Conservation (phyloP, 1,284 basidiomycete species). For the Phellopilus nigrolimitatus region DNA sequence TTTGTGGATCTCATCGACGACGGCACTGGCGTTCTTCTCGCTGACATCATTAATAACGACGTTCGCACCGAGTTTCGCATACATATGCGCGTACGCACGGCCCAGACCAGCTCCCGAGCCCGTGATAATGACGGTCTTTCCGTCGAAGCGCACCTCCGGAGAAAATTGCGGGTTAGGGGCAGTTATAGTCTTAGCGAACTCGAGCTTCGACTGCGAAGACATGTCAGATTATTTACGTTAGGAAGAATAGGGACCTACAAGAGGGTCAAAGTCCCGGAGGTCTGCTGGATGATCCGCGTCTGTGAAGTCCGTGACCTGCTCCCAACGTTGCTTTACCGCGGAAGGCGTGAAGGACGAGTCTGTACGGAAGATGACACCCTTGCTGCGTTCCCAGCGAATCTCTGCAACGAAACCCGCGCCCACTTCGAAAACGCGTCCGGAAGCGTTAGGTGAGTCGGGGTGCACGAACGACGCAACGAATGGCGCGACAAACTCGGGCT, state of each 20-base stretch:
- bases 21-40: constrained; percentile 77
- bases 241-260: constrained; percentile 36
- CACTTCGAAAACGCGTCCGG: constrained; percentile 88
- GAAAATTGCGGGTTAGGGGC: constrained; percentile 69
- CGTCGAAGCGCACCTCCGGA: constrained; percentile 76
- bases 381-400: constrained; percentile 90
- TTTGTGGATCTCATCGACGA: constrained; percentile 84
- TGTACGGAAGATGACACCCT: constrained; percentile 86
- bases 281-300: constrained; percentile 70
- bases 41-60: constrained; percentile 96
- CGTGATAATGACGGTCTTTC: constrained; percentile 91
- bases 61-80: constrained; percentile 87
- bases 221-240: constrained; percentile 4
- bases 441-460: constrained; percentile 77
- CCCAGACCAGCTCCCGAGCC: constrained; percentile 94
- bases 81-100: constrained; percentile 89
- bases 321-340: constrained; percentile 85
- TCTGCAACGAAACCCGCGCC: constrained; percentile 94
- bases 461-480: constrained; percentile 79
- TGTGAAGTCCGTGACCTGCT: constrained; percentile 78
- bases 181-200: constrained; percentile 62
- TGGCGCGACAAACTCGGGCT: constrained; percentile 93
- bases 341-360: constrained; percentile 92
- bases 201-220: constrained; percentile 54
- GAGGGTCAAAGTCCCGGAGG: constrained; percentile 65